Base-by-base conservation (phyloP, 768 basidiomycete genomes). In the Lanmaoa rubissima region DNA sequence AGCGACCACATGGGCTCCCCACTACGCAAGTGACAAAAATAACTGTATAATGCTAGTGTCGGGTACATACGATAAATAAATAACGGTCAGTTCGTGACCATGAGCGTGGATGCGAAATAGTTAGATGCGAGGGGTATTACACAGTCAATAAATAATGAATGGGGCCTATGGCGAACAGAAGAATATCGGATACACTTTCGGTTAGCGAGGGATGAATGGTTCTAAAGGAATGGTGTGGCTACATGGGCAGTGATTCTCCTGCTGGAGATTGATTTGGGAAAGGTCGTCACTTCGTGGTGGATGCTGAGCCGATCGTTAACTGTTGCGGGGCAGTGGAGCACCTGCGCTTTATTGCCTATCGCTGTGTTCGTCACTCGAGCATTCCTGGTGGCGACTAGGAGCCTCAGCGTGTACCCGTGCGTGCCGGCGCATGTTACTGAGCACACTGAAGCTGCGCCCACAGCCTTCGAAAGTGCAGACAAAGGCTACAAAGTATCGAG, bases 381-480 rank as follows among this genome's bases (percentile, higher is more conserved):
- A 62, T 49, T 79, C 80, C 53, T 72, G 71, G 47, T 74, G 73
- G 54, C 68, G 69, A 49, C 50, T 63, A 3, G 54, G 52, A 43
- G 57, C 57, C 39, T 73, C 77, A 28, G 72, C 75, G 66, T 92
- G 90, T 13, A 88, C 85, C 53, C 90, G 85, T 57, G 89, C 84
- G 70, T 92, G 90, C 55, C 90, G 79, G 59, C 90, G 86, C 90
- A 92, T 92, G 75, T 92, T 92, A 72, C 88, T 91, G 67, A 91
- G 83, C 48, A 92, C 90, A 66, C 88, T 90, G 73, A 92, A 92
- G 68, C 86, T 84, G 43, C 90, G 86, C 8, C 87, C 86, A 73
- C 90, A 92, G 56, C 82, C 82, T 60, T 86, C 82, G 51, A 84
- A 81, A 17, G 90, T 85, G 69, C 90, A 92, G 43, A 79, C 75